Evolutionary conservation across 441 rosid genomes (phyloP).

Genomic region (Biscutella laevigata): DNA sequence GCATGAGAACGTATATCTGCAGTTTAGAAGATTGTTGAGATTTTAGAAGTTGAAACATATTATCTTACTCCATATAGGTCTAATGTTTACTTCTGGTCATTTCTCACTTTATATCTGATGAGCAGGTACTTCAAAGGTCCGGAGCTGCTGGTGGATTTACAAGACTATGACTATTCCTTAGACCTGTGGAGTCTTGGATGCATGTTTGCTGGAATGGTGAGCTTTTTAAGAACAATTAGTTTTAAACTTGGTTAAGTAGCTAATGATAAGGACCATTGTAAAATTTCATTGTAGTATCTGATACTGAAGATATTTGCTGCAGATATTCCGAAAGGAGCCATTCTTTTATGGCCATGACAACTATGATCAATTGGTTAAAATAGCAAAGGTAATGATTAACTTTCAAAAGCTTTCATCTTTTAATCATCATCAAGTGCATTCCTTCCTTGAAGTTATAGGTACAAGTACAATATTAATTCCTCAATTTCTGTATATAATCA

Average conservation of each 20-base stretch:
- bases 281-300: constrained; percentile 19
- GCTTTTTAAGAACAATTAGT: constrained; percentile 1
- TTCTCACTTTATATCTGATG: too few species aligned
- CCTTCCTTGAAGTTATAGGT: constrained; percentile 4
- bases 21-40: constrained; percentile 7
- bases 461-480: too few species aligned
- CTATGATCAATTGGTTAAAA: constrained; percentile 74
- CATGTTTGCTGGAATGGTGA: constrained; percentile 99
- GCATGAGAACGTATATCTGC: too few species aligned
- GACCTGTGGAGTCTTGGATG: constrained; percentile 99
- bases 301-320: constrained; percentile 27
- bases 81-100: too few species aligned
- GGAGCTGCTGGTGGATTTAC: constrained; percentile 91
- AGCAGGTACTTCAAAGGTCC: constrained; percentile 93
- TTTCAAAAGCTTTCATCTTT: neutral
- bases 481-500: too few species aligned
- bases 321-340: constrained; percentile 88
- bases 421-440: too few species aligned
- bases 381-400: constrained; percentile 61
- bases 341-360: constrained; percentile 92
- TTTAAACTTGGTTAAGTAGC: neutral
- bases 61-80: neutral
- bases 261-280: neutral
- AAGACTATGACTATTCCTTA: constrained; percentile 92
- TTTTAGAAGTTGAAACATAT: too few species aligned